A percentile compares a stretch with the other conserved stretches of the same genome.
Conservation (phyloP, 176 grass and related monocot species). For the Phragmites australis region DNA sequence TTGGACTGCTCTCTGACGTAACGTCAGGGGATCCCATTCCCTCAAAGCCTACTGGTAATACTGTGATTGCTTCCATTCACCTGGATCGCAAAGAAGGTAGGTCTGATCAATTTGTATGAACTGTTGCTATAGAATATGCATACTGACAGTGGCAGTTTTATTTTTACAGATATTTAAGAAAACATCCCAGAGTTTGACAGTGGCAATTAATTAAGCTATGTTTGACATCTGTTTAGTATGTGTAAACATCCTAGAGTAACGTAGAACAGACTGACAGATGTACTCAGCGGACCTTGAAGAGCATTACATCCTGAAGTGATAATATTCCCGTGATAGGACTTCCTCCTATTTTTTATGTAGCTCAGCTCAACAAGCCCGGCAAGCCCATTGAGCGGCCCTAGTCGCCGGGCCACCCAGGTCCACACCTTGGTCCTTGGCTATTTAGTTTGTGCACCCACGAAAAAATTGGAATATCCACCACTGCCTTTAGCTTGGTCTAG, state of each 20-base stretch:
- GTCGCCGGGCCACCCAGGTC: too few species aligned
- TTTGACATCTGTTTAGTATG: neutral
- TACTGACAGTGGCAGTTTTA: neutral
- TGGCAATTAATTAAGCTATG: neutral
- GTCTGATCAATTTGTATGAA: neutral
- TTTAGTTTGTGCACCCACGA: too few species aligned
- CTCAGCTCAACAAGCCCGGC: too few species aligned
- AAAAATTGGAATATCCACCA: too few species aligned
- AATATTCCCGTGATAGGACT: too few species aligned
- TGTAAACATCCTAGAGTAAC: neutral
- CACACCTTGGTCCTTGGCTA: too few species aligned
- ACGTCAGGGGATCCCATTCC: too few species aligned
- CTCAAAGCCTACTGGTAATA: neutral
- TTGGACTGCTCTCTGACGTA: too few species aligned
- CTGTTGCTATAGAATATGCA: neutral
- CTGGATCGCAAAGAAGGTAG: constrained; percentile 6
- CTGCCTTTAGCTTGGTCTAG: neutral
- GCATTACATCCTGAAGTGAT: neutral
- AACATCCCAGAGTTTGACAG: too few species aligned
- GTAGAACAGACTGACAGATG: neutral
- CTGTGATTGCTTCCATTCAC: neutral
- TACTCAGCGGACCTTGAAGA: neutral
- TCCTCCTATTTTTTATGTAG: too few species aligned
- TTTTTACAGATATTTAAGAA: constrained; percentile 17
- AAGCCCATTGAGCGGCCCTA: too few species aligned